Evolutionary conservation across 805 yeast species (phyloP).

Genomic region (Metschnikowia corniflorae): DNA sequence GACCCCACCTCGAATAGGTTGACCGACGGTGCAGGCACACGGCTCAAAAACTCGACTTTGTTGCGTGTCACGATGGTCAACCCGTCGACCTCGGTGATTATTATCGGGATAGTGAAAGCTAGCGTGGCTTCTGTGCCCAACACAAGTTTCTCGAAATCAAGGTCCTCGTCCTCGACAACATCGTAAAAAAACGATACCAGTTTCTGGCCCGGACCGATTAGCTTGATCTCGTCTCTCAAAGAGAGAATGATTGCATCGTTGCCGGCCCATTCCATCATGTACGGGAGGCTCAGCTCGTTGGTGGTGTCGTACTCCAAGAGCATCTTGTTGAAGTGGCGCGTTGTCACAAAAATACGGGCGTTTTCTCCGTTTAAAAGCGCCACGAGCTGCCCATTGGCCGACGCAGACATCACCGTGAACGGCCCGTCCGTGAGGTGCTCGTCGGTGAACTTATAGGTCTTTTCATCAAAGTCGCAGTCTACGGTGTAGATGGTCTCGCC

Average conservation of each 20-base stretch:
- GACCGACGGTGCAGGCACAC: conserved; percentile 55
- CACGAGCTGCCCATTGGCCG: conserved; percentile 57
- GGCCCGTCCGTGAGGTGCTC: conserved; percentile 48
- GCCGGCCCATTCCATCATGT: conserved; percentile 75
- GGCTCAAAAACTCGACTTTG: conserved; percentile 57
- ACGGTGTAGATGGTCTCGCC: conserved; percentile 26
- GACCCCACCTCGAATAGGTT: conserved; percentile 81
- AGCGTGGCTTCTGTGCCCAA: conserved; percentile 14
- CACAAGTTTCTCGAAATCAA: conserved; percentile 25
- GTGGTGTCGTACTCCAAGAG: conserved; percentile 45
- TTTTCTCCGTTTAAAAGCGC: conserved; percentile 40
- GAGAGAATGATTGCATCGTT: conserved; percentile 71
- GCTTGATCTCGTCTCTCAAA: conserved; percentile 59
- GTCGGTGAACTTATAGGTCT: conserved; percentile 30
- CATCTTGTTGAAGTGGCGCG: conserved; percentile 42
- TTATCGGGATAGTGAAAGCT: conserved; percentile 34
- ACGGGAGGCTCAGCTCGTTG: conserved; percentile 37
- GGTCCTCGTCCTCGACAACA: conserved; percentile 26
- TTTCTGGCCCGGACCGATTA: conserved; percentile 70
- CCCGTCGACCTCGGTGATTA: conserved; percentile 65
- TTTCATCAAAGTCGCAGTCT: conserved; percentile 21
- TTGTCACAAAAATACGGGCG: conserved; percentile 48
- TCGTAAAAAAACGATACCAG: conserved; percentile 52
- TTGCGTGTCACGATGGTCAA: conserved; percentile 57
- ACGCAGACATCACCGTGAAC: conserved; percentile 37